phyloP scores from a whole-genome alignment of 2,329 filamentous ascomycete genomes.

The Fusarium sp. region DNA sequence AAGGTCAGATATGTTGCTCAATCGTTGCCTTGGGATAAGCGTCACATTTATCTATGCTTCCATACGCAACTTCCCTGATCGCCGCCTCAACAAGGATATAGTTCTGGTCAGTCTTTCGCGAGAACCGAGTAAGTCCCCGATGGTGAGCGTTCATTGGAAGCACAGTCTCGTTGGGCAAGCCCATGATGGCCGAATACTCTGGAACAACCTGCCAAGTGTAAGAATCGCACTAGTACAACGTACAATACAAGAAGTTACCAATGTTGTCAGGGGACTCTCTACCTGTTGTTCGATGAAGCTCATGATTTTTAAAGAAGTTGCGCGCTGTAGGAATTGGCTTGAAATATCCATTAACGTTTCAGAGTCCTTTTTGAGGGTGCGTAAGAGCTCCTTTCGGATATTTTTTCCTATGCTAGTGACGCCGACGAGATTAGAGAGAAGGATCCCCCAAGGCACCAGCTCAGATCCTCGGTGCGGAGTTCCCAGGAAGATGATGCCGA shows the following conservation, averaged over 20 bases:
- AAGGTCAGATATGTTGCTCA: not conserved
- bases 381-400: not conserved
- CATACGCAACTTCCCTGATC: not conserved
- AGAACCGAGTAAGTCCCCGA: not conserved
- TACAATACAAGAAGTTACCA: not conserved
- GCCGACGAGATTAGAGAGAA: not conserved
- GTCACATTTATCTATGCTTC: not conserved
- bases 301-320: not conserved
- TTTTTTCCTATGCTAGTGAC: not conserved
- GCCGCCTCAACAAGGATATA: not conserved
- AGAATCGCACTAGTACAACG: not conserved
- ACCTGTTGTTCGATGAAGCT: not conserved
- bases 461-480: not conserved
- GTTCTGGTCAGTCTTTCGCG: not conserved
- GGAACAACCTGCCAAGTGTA: not conserved
- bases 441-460: not conserved
- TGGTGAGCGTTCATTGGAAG: not conserved
- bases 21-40: not conserved
- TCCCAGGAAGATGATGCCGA: not conserved
- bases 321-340: not conserved
- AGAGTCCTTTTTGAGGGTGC: not conserved
- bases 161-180: not conserved
- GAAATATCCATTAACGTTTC: not conserved
- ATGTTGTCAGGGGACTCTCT: not conserved
- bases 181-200: not conserved